Evolutionary conservation across 1,139 yeast species (phyloP), one percentile per base, ranked within the genome.

Genomic region (Geotrichum restrictum): DNA sequence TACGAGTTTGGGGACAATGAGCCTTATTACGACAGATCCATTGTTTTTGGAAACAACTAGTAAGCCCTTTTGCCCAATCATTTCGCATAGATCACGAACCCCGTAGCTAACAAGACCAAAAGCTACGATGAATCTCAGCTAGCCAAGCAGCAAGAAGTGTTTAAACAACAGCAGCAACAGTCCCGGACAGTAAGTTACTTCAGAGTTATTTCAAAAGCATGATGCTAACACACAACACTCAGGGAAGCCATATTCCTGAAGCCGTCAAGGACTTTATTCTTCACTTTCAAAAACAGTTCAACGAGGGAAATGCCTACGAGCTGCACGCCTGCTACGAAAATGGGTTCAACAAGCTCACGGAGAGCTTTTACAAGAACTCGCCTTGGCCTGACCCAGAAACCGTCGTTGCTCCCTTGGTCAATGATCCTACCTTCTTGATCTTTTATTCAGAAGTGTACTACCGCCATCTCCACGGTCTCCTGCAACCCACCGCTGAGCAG

Each of bases 401-500:
- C 37, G 74, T 72, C 21, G 74, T 75, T 37, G 68, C 74, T 8
- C 71, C 75, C 19, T 59, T 76, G 36, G 79, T 76, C 43, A 65
- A 73, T 54, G 79, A 76, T 57, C 74, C 72, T 57, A 70, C 69
- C 21, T 76, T 76, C 59, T 62, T 75, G 54, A 70, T 74, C 37
- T 66, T 75, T 47, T 76, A 76, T 67, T 70, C 76, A 19, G 79
- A 76, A 62, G 72, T 75, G 47, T 75, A 75, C 65, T 75, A 73
- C 66, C 71, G 79, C 58, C 80, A 75, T 58, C 62, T 75, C 49
- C 74, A 75, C 57, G 75, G 78, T 45, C 69, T 70, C 49, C 62
- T 73, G 34, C 67, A 67, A 40, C 78, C 79, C 45, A 66, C 73
- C 5, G 62, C 74, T 44, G 76, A 73, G 60, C 75, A 75, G 55